A percentile compares a stretch with the other conserved stretches of the same genome.
These are phyloP conservation scores for Agapanthus africanus DNA, from an alignment of 106 monocot genomes.

Conservation along the genomic window DNA sequence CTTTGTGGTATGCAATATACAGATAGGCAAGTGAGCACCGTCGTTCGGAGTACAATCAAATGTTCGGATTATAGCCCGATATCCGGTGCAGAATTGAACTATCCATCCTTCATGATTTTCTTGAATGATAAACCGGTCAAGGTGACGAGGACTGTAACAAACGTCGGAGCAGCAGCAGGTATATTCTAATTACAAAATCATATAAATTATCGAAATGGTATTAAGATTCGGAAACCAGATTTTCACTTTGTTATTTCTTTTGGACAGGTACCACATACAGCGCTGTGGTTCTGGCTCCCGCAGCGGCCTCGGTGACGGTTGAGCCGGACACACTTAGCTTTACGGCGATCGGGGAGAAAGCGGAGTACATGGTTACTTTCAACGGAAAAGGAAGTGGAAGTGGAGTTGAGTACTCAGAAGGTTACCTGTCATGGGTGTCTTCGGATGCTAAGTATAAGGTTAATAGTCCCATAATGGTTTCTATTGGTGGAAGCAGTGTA, in stretches of 20 bases:
- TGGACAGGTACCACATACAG: neutral
- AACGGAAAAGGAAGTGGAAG: neutral
- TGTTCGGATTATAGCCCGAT: constrained; percentile 5
- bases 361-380: constrained; percentile 8
- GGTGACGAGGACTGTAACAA: constrained; percentile 18
- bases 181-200: too few species aligned
- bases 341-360: constrained; percentile 19
- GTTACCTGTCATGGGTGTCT: constrained; percentile 22
- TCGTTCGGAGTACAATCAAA: neutral
- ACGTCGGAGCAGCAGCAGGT: constrained; percentile 12
- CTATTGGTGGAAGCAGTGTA: too few species aligned
- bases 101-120: constrained; percentile 18
- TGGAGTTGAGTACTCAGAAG: constrained; percentile 3
- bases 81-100: constrained; percentile 18
- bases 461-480: too few species aligned
- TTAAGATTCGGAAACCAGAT: too few species aligned
- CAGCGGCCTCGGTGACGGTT: constrained; percentile 13
- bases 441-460: too few species aligned
- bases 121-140: constrained; percentile 8
- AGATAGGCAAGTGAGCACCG: neutral
- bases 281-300: constrained; percentile 6
- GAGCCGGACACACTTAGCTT: constrained; percentile 18
- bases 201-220: too few species aligned
- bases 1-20: constrained; percentile 24
- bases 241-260: too few species aligned